Evolutionary conservation across 2,329 filamentous ascomycete genomes (phyloP).

Genomic region (Drechslerella coelobrocha): DNA sequence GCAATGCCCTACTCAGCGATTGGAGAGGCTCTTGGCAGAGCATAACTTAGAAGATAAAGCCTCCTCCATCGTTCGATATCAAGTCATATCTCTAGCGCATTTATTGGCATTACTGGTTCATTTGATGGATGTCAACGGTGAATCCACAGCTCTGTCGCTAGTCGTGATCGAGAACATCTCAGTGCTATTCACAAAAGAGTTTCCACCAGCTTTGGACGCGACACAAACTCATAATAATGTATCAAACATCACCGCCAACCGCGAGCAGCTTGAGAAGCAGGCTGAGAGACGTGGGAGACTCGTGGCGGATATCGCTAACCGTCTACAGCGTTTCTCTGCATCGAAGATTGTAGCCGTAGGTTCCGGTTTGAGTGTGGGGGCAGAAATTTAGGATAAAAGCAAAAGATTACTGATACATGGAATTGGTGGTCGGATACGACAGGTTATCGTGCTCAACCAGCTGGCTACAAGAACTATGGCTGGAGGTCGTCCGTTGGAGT

Average conservation of each 20-base stretch:
- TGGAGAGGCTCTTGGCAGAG: conserved; percentile 23
- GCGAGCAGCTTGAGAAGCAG: conserved; percentile 23
- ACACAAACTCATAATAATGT: not conserved
- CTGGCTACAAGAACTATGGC: conserved; percentile 28
- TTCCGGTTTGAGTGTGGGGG: not conserved
- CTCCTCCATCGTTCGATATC: conserved; percentile 38
- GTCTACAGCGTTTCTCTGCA: conserved; percentile 43
- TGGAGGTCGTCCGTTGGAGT: conserved; percentile 43
- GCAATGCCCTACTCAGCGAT: conserved; percentile 28
- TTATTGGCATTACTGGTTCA: conserved; percentile 51
- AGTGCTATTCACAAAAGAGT: conserved; percentile 51
- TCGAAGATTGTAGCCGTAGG: conserved; percentile 40
- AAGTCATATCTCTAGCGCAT: conserved; percentile 51
- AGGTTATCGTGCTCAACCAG: conserved; percentile 42
- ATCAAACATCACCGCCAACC: conserved; percentile 2
- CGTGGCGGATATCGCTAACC: conserved; percentile 39
- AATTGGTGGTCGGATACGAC: conserved; percentile 12
- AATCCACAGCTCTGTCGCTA: conserved; percentile 25
- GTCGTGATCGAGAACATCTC: conserved; percentile 53
- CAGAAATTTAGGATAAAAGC: not conserved
- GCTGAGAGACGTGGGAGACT: conserved; percentile 37
- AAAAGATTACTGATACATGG: not conserved
- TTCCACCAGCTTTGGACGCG: conserved; percentile 51
- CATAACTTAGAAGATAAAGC: conserved; percentile 15
- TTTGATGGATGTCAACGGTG: conserved; percentile 22